These are phyloP conservation scores for Magnaporthales sp. DNA, from an alignment of 2,329 filamentous ascomycete species.

Conservation along the genomic window DNA sequence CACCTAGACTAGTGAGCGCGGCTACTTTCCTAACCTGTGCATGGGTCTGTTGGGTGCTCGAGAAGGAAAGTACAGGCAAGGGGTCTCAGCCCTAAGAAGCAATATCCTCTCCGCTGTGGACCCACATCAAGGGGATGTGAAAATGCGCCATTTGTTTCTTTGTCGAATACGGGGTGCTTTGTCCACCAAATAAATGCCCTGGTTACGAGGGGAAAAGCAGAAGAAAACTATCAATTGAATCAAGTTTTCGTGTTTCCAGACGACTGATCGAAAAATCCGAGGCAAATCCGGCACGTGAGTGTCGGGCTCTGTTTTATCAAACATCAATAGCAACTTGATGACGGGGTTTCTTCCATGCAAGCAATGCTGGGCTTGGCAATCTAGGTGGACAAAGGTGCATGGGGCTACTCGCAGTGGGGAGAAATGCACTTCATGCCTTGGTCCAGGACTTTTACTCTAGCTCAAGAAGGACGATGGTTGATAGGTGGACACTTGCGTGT, in stretches of 20 bases:
- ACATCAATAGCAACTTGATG: background rate
- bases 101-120: background rate
- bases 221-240: too few species aligned
- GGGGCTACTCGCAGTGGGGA: too few species aligned
- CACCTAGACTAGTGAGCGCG: too few species aligned
- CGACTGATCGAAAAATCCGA: background rate
- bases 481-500: background rate
- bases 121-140: background rate
- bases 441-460: background rate
- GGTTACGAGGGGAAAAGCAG: too few species aligned
- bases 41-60: too few species aligned
- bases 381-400: too few species aligned
- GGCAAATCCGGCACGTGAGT: background rate
- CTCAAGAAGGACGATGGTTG: background rate
- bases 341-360: background rate
- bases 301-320: background rate
- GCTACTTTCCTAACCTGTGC: too few species aligned
- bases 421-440: background rate
- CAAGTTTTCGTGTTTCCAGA: background rate
- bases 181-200: background rate
- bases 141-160: background rate
- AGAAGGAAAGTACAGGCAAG: background rate
- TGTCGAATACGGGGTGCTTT: background rate
- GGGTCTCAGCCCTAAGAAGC: constrained; percentile 1
- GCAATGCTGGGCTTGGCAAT: background rate